Evolutionary conservation across 1,139 yeast species (phyloP).

Genomic region (Suhomyces panamericanus): DNA sequence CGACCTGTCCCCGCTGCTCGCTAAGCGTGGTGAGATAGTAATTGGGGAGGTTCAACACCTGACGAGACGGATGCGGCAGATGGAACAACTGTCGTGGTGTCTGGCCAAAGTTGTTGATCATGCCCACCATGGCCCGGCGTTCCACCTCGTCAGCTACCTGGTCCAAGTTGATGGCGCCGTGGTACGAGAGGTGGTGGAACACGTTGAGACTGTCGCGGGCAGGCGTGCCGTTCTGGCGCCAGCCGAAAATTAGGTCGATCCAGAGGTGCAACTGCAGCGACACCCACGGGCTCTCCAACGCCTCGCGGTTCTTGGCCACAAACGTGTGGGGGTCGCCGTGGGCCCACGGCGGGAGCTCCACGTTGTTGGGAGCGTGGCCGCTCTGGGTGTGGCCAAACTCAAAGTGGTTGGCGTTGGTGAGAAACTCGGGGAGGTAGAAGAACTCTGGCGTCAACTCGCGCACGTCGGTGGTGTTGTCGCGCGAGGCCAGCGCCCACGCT

Average conservation of each 20-base stretch:
- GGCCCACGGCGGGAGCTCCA: slow-evolving; percentile 80
- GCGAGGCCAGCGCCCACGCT: slow-evolving; percentile 78
- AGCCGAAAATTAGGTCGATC: slow-evolving; percentile 84
- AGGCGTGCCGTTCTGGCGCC: slow-evolving; percentile 67
- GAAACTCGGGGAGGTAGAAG: slow-evolving; percentile 74
- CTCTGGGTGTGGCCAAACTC: slow-evolving; percentile 69
- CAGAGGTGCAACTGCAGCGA: slow-evolving; percentile 72
- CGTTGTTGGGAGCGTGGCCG: slow-evolving; percentile 60
- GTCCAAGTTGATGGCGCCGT: slow-evolving; percentile 78
- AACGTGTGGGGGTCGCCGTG: slow-evolving; percentile 70
- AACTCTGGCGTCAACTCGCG: slow-evolving; percentile 85
- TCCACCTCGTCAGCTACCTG: slow-evolving; percentile 70
- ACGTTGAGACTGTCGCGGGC: slow-evolving; percentile 71
- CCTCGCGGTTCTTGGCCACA: slow-evolving; percentile 72
- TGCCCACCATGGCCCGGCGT: slow-evolving; percentile 72
- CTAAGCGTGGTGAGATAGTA: slow-evolving; percentile 31
- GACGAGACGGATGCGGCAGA: slow-evolving; percentile 60
- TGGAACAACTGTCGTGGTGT: slow-evolving; percentile 73
- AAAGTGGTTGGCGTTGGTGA: slow-evolving; percentile 60
- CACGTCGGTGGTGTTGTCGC: slow-evolving; percentile 81
- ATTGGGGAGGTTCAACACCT: slow-evolving; percentile 38
- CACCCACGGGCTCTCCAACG: slow-evolving; percentile 78
- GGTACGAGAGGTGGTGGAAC: slow-evolving; percentile 78
- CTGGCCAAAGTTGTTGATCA: slow-evolving; percentile 88
- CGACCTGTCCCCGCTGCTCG: slow-evolving; percentile 23